Percentiles rank a stretch among this genome's conserved stretches.
Evolutionary conservation across 331 rosid genomes (phyloP).

Genomic region (Quercus phellos): DNA sequence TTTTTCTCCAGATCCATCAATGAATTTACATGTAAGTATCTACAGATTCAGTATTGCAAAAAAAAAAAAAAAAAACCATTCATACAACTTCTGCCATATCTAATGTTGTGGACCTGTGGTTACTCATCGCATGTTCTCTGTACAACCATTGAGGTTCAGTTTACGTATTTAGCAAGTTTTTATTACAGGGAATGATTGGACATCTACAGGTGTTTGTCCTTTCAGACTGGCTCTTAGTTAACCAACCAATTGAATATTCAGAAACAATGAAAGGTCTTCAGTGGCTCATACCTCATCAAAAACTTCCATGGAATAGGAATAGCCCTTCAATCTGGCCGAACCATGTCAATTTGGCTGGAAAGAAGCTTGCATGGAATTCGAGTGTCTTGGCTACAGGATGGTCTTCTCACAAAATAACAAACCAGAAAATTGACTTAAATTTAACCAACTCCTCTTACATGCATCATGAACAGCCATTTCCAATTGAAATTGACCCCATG

Average conservation of each 20-base stretch:
- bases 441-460: constrained; percentile 18
- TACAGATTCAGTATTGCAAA: neutral
- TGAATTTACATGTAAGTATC: constrained; percentile 54
- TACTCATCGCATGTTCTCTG: too few relatives aligned
- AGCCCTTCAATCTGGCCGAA: constrained; percentile 17
- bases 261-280: constrained; percentile 59
- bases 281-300: constrained; percentile 65
- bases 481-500: constrained; percentile 3
- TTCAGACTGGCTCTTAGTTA: constrained; percentile 45
- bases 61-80: neutral
- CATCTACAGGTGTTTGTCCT: constrained; percentile 72
- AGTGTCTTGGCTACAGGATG: constrained; percentile 4
- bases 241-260: constrained; percentile 43
- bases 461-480: constrained; percentile 9
- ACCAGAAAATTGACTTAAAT: neutral
- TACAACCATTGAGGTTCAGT: neutral
- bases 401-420: constrained; percentile 6
- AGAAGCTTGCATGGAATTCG: constrained; percentile 9
- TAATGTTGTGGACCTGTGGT: too few relatives aligned
- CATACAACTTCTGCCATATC: neutral
- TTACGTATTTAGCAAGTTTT: neutral
- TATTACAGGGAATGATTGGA: constrained; percentile 59
- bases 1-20: constrained; percentile 31
- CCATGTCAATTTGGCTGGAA: constrained; percentile 16
- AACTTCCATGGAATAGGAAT: constrained; percentile 56